Conservation (phyloP, 139 green algal species). For the Haematococcus sp. region DNA sequence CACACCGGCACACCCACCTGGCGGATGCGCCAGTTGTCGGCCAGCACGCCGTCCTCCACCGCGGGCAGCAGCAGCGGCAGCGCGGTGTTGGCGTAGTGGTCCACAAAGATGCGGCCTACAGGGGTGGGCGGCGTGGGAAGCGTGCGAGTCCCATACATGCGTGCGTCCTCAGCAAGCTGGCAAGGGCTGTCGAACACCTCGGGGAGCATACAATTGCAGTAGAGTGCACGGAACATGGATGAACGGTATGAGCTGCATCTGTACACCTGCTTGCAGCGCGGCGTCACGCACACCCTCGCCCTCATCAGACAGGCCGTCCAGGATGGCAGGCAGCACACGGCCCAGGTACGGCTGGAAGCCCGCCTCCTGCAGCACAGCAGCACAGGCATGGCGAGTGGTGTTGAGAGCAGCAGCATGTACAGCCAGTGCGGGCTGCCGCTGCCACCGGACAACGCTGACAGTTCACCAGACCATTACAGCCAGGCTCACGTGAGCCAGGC, state of each 20-base stretch:
- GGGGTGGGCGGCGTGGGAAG: neutral
- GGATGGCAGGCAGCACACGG: constrained; percentile 78
- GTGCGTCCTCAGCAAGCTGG: neutral
- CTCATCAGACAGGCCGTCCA: constrained; percentile 94
- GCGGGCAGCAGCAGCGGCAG: constrained; percentile 90
- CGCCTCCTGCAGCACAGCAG: neutral
- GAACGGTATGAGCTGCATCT: too few species aligned
- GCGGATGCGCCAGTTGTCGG: constrained; percentile 93
- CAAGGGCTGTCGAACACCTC: too few species aligned
- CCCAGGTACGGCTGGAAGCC: constrained; percentile 28
- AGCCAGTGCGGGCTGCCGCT: too few species aligned
- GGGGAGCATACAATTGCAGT: too few species aligned
- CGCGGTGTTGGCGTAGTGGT: constrained; percentile 71
- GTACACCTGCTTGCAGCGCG: constrained; percentile 74
- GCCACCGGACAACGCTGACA: too few species aligned
- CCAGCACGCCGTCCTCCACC: constrained; percentile 85
- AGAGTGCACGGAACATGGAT: too few species aligned
- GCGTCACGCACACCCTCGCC: constrained; percentile 90
- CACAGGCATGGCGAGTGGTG: too few species aligned
- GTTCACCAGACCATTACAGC: too few species aligned
- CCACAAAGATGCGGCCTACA: constrained; percentile 65
- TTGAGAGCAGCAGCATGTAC: too few species aligned
- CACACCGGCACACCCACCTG: too few species aligned
- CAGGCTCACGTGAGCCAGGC: too few species aligned
- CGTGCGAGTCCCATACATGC: neutral